Conservation (phyloP, 495 filamentous ascomycete species). For the Endocarpon pusillum region DNA sequence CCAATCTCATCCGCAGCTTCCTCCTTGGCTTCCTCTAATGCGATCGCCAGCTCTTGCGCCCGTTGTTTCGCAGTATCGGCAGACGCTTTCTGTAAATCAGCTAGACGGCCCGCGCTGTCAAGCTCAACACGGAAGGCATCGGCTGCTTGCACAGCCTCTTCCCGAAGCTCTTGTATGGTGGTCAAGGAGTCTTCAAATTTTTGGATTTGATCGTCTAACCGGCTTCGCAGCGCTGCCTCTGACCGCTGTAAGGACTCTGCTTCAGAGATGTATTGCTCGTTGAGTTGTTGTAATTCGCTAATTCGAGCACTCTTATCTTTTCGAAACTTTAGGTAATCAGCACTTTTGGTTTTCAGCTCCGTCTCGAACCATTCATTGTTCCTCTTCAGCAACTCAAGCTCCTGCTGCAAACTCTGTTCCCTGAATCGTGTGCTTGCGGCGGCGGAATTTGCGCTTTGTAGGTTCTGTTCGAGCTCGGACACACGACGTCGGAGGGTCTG, state of each 20-base stretch:
- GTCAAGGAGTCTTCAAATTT: slow-evolving; percentile 71
- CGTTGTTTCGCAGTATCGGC: slow-evolving; percentile 64
- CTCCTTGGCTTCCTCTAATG: slow-evolving; percentile 62
- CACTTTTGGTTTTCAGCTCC: slow-evolving; percentile 75
- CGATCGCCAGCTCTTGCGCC: slow-evolving; percentile 62
- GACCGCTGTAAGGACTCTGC: slow-evolving; percentile 62
- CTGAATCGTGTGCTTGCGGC: slow-evolving; percentile 65
- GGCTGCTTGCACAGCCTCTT: slow-evolving; percentile 57
- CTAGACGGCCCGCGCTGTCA: slow-evolving; percentile 60
- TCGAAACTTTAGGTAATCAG: slow-evolving; percentile 73
- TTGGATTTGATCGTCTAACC: slow-evolving; percentile 65
- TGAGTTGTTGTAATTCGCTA: slow-evolving; percentile 68
- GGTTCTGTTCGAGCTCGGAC: slow-evolving; percentile 57
- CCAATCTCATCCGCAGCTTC: slow-evolving; percentile 69
- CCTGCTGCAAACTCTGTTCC: slow-evolving; percentile 74
- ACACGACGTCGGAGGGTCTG: slow-evolving; percentile 67
- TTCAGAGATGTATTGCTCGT: slow-evolving; percentile 62
- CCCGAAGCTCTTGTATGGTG: slow-evolving; percentile 69
- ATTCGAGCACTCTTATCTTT: slow-evolving; percentile 87
- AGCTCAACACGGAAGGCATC: slow-evolving; percentile 73
- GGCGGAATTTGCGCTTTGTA: slow-evolving; percentile 63
- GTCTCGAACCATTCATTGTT: slow-evolving; percentile 84
- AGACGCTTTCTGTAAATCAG: slow-evolving; percentile 69
- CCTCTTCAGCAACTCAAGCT: slow-evolving; percentile 66
- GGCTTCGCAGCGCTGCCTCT: slow-evolving; percentile 61